Base-by-base conservation (phyloP, 2,329 filamentous ascomycete species). In the Xylariaceae sp. region DNA sequence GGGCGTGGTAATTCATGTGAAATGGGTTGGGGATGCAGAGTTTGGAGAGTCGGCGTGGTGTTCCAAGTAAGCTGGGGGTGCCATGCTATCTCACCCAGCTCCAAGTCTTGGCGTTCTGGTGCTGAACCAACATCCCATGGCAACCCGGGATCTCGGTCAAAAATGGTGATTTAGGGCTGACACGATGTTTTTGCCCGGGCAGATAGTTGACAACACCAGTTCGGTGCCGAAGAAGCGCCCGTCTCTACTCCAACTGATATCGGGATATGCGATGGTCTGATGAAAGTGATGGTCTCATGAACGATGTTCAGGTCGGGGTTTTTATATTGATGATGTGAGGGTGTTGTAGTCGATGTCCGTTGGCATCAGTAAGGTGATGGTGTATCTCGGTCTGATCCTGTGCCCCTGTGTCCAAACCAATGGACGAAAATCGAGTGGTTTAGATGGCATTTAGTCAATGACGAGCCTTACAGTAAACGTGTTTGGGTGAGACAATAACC, bases 81-180 rank as follows among this genome's bases (percentile, higher is more conserved):
- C 23, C 23, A 10, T 50, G 9, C 6, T 34, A 34, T 8, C 18
- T 23, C 4, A 4, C 11, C 48, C 48, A 48, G 45, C 48, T 18
- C 48, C 17, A 49, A 11, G 49, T 52, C 55, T 37, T 60, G 30
- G 53, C 37, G n/a, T 10, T 18, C 23, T 23, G 55, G 18, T 37
- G 51, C 55, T 61, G 55, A 56, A 39, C 13, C 30, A 47, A 13
- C 13, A 18, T 34, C 48, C 23, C 34, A 30, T 51, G 51, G 30
- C 47, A 58, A 48, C 15, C 51, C 53, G 39, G 48, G 11, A 13
- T 18, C 18, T 39, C 45, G 37, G 45, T 58, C 42, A 34, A 7
- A 56, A 30, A 34, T 30, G 49, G 48, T 55, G 4, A 30, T 30
- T 30, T 58, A 57, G 56, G 55, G 61, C 60, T 63, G 58, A 63